Evolutionary conservation across 1,284 basidiomycete genomes (phyloP).

Genomic region (Stygiomarasmius scandens): DNA sequence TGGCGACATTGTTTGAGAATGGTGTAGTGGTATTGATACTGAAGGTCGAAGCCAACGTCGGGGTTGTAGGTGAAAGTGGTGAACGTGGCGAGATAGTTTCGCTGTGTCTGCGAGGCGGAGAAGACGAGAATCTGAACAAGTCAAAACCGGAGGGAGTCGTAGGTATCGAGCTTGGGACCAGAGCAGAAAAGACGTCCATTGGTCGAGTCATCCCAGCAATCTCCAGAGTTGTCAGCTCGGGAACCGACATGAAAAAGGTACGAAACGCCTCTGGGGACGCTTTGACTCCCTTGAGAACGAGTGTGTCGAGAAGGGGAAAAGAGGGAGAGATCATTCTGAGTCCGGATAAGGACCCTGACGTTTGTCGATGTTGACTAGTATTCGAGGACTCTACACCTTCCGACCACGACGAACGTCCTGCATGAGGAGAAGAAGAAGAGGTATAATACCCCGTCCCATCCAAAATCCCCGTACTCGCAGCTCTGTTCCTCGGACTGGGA

Average conservation of each 20-base stretch:
- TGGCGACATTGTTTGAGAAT: no score
- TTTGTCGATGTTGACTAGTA: no score
- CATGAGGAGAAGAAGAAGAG: no score
- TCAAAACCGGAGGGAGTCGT: background rate
- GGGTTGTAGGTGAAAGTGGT: no score
- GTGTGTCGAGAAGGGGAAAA: constrained; percentile 10
- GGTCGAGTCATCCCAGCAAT: no score
- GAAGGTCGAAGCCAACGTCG: no score
- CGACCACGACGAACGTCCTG: background rate
- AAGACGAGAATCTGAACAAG: background rate
- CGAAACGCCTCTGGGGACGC: constrained; percentile 31
- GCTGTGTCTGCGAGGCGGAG: background rate
- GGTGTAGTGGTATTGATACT: no score
- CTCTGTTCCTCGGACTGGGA: background rate
- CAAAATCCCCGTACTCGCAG: background rate
- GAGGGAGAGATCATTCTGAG: background rate
- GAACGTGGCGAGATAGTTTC: background rate
- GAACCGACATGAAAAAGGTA: constrained; percentile 32
- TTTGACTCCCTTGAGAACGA: constrained; percentile 37
- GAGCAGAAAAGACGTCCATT: background rate
- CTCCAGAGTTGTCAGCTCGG: constrained; percentile 25
- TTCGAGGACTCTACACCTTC: no score
- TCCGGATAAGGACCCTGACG: no score
- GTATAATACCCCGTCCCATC: no score
- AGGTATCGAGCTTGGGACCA: background rate